Percentiles rank a stretch among this genome's conserved stretches.
These are phyloP conservation scores for Taphrina communis DNA, from an alignment of 1,139 yeast genomes.

Conservation along the genomic window DNA sequence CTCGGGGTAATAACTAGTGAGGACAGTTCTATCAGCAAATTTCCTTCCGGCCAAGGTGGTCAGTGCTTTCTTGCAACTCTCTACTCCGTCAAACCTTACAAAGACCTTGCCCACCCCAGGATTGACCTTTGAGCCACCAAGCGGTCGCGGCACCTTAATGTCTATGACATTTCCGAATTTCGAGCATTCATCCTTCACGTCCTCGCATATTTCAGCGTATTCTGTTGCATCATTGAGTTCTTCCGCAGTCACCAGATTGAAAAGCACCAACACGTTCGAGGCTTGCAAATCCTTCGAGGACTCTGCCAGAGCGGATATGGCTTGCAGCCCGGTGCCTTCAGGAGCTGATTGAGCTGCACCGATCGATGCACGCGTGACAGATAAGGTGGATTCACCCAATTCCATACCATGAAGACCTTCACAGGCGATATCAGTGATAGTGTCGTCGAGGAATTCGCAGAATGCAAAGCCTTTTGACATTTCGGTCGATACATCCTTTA, in stretches of 20 bases:
- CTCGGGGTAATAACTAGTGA: slow-evolving; percentile 69
- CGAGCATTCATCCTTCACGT: slow-evolving; percentile 61
- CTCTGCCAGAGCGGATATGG: slow-evolving; percentile 48
- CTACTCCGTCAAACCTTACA: slow-evolving; percentile 64
- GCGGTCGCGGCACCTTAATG: slow-evolving; percentile 71
- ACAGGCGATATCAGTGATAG: slow-evolving; percentile 49
- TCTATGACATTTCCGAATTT: slow-evolving; percentile 62
- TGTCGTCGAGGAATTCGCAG: slow-evolving; percentile 52
- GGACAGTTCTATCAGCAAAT: slow-evolving; percentile 72
- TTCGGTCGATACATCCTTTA: slow-evolving; percentile 51
- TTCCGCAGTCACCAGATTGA: slow-evolving; percentile 69
- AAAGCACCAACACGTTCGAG: slow-evolving; percentile 65
- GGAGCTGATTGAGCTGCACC: slow-evolving; percentile 50
- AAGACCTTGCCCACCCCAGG: slow-evolving; percentile 76
- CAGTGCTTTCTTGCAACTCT: slow-evolving; percentile 64
- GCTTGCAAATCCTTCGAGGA: slow-evolving; percentile 41
- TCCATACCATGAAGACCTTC: slow-evolving; percentile 51
- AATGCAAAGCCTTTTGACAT: slow-evolving; percentile 58
- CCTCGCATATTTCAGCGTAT: slow-evolving; percentile 60
- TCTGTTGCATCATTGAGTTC: slow-evolving; percentile 64
- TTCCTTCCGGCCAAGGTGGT: slow-evolving; percentile 68
- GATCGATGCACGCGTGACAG: slow-evolving; percentile 52
- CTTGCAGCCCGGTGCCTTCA: slow-evolving; percentile 46
- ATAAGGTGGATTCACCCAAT: slow-evolving; percentile 50
- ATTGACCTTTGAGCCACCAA: slow-evolving; percentile 52